Evolutionary conservation across 2,329 filamentous ascomycete species (phyloP).

Genomic region (Alternaria angustiovoidea): DNA sequence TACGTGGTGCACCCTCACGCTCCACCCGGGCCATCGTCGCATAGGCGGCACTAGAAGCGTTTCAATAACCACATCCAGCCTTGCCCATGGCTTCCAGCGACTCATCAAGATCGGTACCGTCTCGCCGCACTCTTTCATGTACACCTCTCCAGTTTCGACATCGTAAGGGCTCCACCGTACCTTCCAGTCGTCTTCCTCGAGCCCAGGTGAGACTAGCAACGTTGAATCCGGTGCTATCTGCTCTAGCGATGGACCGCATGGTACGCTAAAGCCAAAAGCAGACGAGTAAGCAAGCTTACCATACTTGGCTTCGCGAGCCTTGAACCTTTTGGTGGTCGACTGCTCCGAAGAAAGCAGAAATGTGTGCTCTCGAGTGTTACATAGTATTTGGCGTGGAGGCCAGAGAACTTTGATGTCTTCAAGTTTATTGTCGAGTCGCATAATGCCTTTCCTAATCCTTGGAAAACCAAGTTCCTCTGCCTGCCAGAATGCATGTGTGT

Average conservation of each 20-base stretch:
- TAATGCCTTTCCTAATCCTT: slow-evolving; percentile 36
- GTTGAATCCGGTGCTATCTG: slow-evolving; percentile 54
- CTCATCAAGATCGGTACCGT: slow-evolving; percentile 24
- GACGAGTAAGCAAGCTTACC: slow-evolving; percentile 48
- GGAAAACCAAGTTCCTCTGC: slow-evolving; percentile 43
- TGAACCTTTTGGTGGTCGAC: slow-evolving; percentile 46
- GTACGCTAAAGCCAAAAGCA: slow-evolving; percentile 50
- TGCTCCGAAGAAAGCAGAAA: slow-evolving; percentile 43
- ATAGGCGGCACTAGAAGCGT: slow-evolving; percentile 36
- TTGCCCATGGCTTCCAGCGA: slow-evolving; percentile 42
- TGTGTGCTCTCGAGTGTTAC: slow-evolving; percentile 47
- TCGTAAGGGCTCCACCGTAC: slow-evolving; percentile 52
- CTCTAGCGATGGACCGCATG: slow-evolving; percentile 47
- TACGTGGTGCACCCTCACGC: slow-evolving; percentile 34
- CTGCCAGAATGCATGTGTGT: slow-evolving; percentile 57
- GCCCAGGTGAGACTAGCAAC: slow-evolving; percentile 23
- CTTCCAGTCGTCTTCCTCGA: slow-evolving; percentile 51
- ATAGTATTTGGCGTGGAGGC: slow-evolving; percentile 57
- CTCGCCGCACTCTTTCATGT: slow-evolving; percentile 12
- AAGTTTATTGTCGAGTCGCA: slow-evolving; percentile 3
- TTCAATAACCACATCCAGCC: slow-evolving; percentile 31
- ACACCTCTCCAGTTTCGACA: slow-evolving; percentile 8
- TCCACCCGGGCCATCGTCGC: slow-evolving; percentile 40
- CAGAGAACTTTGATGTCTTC: slow-evolving; percentile 17
- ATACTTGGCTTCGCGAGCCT: slow-evolving; percentile 48